Conservation (phyloP, 2,329 filamentous ascomycete genomes). For the Sphaerulina populicola region DNA sequence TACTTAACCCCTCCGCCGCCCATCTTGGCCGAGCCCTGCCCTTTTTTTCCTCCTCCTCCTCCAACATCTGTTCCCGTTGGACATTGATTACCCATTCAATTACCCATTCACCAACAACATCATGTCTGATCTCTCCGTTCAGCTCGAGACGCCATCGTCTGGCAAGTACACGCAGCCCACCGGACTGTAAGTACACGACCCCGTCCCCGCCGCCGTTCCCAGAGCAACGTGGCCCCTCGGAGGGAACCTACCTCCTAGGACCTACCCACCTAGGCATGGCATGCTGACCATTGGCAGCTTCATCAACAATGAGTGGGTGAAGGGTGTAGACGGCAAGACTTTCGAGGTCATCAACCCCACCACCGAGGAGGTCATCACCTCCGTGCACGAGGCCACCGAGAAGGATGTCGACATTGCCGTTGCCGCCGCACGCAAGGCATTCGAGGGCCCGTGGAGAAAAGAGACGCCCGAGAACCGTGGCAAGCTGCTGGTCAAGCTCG, state of each 20-base stretch:
- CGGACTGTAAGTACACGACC: conserved; percentile 41
- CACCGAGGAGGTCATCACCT: conserved; percentile 75
- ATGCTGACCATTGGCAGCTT: conserved; percentile 47
- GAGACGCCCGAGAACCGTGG: conserved; percentile 64
- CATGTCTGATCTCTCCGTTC: conserved; percentile 44
- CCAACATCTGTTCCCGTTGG: conserved; percentile 16
- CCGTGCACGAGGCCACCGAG: conserved; percentile 76
- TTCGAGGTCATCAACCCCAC: conserved; percentile 88
- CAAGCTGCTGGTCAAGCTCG: conserved; percentile 63
- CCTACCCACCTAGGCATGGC: too few species aligned
- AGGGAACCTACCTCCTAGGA: too few species aligned
- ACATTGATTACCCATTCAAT: conserved; percentile 18
- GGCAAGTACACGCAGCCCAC: conserved; percentile 50
- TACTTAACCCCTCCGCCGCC: conserved; percentile 23
- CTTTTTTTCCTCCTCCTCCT: too few species aligned
- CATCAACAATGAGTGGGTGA: conserved; percentile 89
- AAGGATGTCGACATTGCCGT: conserved; percentile 79
- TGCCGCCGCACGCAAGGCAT: conserved; percentile 73
- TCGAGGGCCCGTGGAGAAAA: conserved; percentile 62
- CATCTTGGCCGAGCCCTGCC: not conserved
- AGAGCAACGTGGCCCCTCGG: too few species aligned
- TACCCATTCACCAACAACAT: conserved; percentile 17
- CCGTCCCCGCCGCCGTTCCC: too few species aligned
- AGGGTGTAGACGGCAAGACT: conserved; percentile 74
- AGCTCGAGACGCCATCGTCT: conserved; percentile 61